Percentiles rank a stretch among this genome's conserved stretches.
Evolutionary conservation across 2,329 filamentous ascomycete genomes (phyloP).

Genomic region (Eutypa lata): DNA sequence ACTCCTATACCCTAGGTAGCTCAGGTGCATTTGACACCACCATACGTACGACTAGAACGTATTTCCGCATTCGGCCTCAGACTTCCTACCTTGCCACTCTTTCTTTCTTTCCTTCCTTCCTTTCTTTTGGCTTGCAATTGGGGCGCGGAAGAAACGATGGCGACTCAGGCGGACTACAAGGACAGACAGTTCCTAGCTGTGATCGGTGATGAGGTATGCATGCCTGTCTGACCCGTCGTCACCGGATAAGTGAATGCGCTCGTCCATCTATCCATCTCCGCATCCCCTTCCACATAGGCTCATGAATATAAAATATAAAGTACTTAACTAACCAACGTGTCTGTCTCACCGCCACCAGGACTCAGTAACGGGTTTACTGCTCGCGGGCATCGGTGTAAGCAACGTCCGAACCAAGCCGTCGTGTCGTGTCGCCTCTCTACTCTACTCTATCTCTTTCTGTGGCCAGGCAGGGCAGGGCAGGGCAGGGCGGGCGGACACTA

Average conservation of each 20-base stretch:
- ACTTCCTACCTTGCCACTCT: not conserved
- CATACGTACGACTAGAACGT: too few species aligned
- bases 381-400: constrained; percentile 87
- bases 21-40: not conserved
- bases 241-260: too few species aligned
- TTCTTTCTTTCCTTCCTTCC: not conserved
- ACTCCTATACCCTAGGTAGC: not conserved
- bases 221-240: too few species aligned
- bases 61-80: not conserved
- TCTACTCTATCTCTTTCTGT: too few species aligned
- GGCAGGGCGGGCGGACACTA: too few species aligned
- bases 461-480: too few species aligned
- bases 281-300: too few species aligned
- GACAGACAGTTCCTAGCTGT: constrained; percentile 96
- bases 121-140: constrained; percentile 3
- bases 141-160: constrained; percentile 21
- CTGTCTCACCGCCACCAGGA: constrained; percentile 55
- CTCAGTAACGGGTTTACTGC: constrained; percentile 90
- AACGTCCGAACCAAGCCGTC: not conserved
- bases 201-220: constrained; percentile 86
- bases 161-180: constrained; percentile 61
- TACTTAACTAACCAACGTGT: constrained; percentile 11
- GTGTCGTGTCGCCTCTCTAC: too few species aligned
- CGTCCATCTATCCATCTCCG: not conserved
- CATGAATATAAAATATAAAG: too few species aligned